Evolutionary conservation across 495 filamentous ascomycete genomes (phyloP).

Genomic region (Chaetomium fimeti): DNA sequence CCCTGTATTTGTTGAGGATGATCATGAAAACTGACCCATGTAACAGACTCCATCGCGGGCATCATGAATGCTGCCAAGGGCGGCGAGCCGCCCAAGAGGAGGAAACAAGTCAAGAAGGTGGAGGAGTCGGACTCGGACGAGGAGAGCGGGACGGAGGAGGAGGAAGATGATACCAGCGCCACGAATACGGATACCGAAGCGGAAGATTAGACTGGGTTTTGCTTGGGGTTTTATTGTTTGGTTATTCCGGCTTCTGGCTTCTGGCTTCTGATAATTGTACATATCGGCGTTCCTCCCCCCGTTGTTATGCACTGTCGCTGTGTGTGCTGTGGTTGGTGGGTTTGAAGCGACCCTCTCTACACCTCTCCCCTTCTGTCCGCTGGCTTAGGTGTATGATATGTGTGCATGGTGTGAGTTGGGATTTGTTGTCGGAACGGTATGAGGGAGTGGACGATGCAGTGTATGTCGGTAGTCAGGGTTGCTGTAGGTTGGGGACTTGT

Average conservation of each 20-base stretch:
- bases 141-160: slow-evolving; percentile 87
- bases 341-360: not conserved
- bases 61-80: slow-evolving; percentile 88
- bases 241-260: not conserved
- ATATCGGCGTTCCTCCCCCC: slow-evolving; percentile 11
- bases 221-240: not conserved
- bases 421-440: not conserved
- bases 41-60: slow-evolving; percentile 83
- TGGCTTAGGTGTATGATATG: not conserved
- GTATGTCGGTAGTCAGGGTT: not conserved
- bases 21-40: slow-evolving; percentile 37
- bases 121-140: slow-evolving; percentile 68
- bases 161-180: slow-evolving; percentile 71
- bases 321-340: not conserved
- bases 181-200: slow-evolving; percentile 79
- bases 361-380: not conserved
- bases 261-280: slow-evolving; percentile 16
- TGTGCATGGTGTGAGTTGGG: not conserved
- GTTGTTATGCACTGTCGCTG: not conserved
- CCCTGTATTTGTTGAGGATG: not conserved
- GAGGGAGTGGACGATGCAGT: too few species aligned
- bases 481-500: not conserved
- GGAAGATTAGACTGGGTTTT: slow-evolving; percentile 42
- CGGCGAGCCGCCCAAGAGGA: slow-evolving; percentile 54
- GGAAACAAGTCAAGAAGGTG: slow-evolving; percentile 43